Conservation (phyloP, 1,284 basidiomycete species). For the Gomphus sp. region DNA sequence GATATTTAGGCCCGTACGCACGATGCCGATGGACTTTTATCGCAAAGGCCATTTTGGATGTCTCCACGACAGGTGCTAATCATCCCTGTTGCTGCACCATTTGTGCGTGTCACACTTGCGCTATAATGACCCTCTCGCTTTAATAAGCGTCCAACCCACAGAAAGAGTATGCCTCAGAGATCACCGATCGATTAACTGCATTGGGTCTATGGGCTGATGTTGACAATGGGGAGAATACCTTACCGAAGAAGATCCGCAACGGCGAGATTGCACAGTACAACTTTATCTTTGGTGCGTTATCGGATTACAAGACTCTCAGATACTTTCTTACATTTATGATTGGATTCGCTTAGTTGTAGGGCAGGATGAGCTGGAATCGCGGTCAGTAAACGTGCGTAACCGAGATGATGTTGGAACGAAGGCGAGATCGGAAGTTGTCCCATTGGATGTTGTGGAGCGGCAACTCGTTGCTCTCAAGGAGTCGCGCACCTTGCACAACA, state of each 20-base stretch:
- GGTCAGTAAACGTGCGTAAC: conserved; percentile 92
- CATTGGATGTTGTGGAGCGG: conserved; percentile 54
- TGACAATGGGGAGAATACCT: conserved; percentile 87
- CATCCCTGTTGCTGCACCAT: conserved; percentile 86
- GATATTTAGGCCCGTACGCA: background rate
- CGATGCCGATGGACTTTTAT: background rate
- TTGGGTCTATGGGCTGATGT: conserved; percentile 85
- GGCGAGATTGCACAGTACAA: conserved; percentile 93
- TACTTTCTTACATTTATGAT: conserved; percentile 4
- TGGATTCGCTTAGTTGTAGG: conserved; percentile 66
- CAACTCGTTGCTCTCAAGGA: conserved; percentile 62
- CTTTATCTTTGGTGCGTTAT: conserved; percentile 83
- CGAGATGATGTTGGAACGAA: conserved; percentile 87
- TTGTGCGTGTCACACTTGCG: conserved; percentile 41
- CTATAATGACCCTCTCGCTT: background rate
- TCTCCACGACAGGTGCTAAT: conserved; percentile 92
- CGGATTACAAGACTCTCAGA: background rate
- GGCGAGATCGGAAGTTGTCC: conserved; percentile 50
- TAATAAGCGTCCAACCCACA: conserved; percentile 23
- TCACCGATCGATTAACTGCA: conserved; percentile 59
- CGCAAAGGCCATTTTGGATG: conserved; percentile 90
- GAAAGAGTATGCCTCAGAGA: conserved; percentile 86
- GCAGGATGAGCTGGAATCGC: conserved; percentile 78
- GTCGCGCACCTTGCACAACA: conserved; percentile 52
- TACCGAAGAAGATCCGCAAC: conserved; percentile 95